These are phyloP conservation scores for Blastobotrys raffinosifermentans DNA, from an alignment of 1,139 yeast genomes.

Conservation along the genomic window DNA sequence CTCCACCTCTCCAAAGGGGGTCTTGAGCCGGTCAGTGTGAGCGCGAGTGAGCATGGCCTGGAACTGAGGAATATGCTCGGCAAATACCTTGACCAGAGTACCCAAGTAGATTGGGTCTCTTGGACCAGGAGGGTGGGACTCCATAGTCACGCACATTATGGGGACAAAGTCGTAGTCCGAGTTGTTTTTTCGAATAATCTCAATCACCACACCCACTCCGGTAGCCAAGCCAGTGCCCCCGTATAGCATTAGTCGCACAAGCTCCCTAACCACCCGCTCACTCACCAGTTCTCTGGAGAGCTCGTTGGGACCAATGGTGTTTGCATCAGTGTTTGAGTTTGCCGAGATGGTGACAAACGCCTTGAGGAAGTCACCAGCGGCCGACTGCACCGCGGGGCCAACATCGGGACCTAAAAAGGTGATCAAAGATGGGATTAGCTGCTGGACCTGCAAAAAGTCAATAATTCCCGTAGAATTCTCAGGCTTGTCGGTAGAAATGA, in stretches of 20 bases:
- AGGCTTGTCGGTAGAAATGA: constrained; percentile 74
- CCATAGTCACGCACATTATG: constrained; percentile 77
- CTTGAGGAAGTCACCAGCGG: constrained; percentile 91
- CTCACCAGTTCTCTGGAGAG: constrained; percentile 84
- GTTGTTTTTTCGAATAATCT: constrained; percentile 89
- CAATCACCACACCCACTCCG: constrained; percentile 94
- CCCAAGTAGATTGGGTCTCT: constrained; percentile 95
- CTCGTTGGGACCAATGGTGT: constrained; percentile 95
- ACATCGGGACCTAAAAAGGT: constrained; percentile 52
- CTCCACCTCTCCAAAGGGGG: constrained; percentile 71
- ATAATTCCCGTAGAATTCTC: constrained; percentile 74
- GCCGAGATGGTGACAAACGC: constrained; percentile 93
- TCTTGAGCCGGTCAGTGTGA: constrained; percentile 42
- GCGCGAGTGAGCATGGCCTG: constrained; percentile 45
- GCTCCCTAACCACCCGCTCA: constrained; percentile 54
- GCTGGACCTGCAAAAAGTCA: constrained; percentile 60
- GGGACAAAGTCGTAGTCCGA: constrained; percentile 93
- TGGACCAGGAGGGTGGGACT: constrained; percentile 90
- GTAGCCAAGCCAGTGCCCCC: constrained; percentile 93
- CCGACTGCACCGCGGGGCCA: constrained; percentile 70
- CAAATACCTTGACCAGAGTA: constrained; percentile 72
- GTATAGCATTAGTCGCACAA: constrained; percentile 76
- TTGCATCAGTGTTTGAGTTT: constrained; percentile 74
- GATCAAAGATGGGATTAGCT: constrained; percentile 53
- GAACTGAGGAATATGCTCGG: constrained; percentile 68